Conservation (phyloP, 1,139 yeast species). For the Nakaseomyces nivariensis region DNA sequence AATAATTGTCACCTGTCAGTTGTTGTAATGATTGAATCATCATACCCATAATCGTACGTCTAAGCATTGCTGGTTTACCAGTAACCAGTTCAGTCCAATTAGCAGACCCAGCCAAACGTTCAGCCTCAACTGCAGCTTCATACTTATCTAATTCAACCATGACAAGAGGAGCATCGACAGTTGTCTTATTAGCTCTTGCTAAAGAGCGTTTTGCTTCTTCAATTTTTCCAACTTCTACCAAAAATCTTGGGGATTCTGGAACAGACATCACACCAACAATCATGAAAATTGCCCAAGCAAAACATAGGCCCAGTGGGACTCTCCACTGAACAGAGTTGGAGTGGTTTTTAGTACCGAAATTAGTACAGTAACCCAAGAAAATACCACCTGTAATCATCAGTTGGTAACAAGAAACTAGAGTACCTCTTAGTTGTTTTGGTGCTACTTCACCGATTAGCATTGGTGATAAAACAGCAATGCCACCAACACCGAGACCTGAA, state of each 20-base stretch:
- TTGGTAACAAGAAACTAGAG: constrained; percentile 53
- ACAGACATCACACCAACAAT: constrained; percentile 48
- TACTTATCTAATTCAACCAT: constrained; percentile 49
- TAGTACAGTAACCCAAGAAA: constrained; percentile 51
- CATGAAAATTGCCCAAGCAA: constrained; percentile 35
- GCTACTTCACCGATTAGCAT: constrained; percentile 56
- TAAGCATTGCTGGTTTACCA: constrained; percentile 45
- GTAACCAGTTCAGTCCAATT: constrained; percentile 53
- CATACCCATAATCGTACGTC: constrained; percentile 54
- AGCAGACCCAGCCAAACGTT: constrained; percentile 45
- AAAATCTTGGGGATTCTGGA: constrained; percentile 74
- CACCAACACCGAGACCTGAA: constrained; percentile 57
- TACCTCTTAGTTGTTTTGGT: constrained; percentile 60
- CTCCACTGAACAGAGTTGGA: constrained; percentile 47
- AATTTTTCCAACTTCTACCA: constrained; percentile 41
- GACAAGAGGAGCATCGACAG: constrained; percentile 47
- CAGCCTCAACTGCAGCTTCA: constrained; percentile 53
- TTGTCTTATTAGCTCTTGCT: constrained; percentile 47
- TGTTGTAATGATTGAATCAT: constrained; percentile 61
- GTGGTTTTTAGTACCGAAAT: constrained; percentile 44
- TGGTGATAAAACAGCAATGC: constrained; percentile 51
- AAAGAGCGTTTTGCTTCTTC: constrained; percentile 52
- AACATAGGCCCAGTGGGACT: constrained; percentile 46
- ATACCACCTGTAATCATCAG: constrained; percentile 54
- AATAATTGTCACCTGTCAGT: constrained; percentile 67